Conservation (phyloP, 2,329 filamentous ascomycete genomes). For the Annulohypoxylon truncatum region DNA sequence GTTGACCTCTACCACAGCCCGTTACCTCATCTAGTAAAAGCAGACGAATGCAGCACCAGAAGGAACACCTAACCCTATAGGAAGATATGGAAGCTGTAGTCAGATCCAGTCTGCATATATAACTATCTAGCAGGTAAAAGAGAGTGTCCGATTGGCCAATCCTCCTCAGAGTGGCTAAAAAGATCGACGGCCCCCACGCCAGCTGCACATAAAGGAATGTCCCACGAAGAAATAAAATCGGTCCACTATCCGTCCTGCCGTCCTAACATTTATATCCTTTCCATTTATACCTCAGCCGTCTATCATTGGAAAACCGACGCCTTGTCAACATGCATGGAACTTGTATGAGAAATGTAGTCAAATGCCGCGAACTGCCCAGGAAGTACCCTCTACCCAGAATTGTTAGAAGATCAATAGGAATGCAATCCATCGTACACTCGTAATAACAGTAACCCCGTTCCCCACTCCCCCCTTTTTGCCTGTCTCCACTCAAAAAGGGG, state of each 20-base stretch:
- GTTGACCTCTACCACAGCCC: constrained; percentile 6
- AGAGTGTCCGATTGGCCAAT: constrained; percentile 28
- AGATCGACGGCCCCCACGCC: constrained; percentile 39
- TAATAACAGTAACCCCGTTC: constrained; percentile 15
- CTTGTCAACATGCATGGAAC: constrained; percentile 22
- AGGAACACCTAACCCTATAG: constrained; percentile 34
- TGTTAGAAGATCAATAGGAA: constrained; percentile 11
- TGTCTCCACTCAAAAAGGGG: constrained; percentile 19
- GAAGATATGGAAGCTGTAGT: constrained; percentile 31
- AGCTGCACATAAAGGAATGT: constrained; percentile 7
- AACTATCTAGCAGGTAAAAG: constrained; percentile 11
- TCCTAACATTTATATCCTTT: constrained; percentile 11
- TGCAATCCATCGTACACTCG: constrained; percentile 20
- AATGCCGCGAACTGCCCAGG: constrained; percentile 17
- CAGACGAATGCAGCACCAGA: constrained; percentile 26
- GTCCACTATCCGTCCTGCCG: neutral
- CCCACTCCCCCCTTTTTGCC: constrained; percentile 11
- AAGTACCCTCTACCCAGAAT: constrained; percentile 1
- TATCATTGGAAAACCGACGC: constrained; percentile 22
- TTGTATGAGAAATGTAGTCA: constrained; percentile 9
- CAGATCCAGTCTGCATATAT: constrained; percentile 36
- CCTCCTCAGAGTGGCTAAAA: constrained; percentile 32
- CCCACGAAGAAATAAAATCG: constrained; percentile 11
- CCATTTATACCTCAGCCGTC: constrained; percentile 20
- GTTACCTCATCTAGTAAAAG: constrained; percentile 34